Evolutionary conservation across 2,329 filamentous ascomycete genomes (phyloP), one percentile per base, ranked within the genome.

Genomic region (Chaetomiaceae sp.): DNA sequence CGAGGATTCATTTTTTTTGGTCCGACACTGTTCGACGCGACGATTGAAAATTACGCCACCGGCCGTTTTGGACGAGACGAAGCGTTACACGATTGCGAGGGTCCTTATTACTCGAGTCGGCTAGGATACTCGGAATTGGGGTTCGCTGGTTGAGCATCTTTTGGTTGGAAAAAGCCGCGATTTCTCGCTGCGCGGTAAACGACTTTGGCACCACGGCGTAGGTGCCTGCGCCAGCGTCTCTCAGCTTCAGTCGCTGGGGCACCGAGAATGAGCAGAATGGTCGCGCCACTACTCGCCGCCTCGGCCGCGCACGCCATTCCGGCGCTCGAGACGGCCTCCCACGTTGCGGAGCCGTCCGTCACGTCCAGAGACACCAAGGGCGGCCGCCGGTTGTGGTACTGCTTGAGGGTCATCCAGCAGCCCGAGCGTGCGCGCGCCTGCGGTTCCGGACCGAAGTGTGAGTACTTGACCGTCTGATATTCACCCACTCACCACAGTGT

Each of bases 371-470:
- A 77, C 43, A 95, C 88, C 34, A 81, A 81, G 58, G 83, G 85
- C 58, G 87, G 87, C 52, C 81, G 86, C 57, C 81, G 75, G 53
- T 77, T 96, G 56, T 88, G 81, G 62, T 97, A 97, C 67, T 75
- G 78, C 54, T 73, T 97, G 65, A 81, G 79, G 49, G 89, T 97
- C 46, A 83, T 96, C 58, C 93, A 98, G 68, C 88, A 97, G 65
- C 93, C 93, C 17, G 86, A 95, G 69, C 86, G 90, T 60, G 91
- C 93, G 40, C 80, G 93, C 72, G 93, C 93, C 45, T 98, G 93
- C 66, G 93, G 93, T 60, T 90, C 89, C 45, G 93, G 93, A 50
- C 88, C 88, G 44, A 97, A 97, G 71, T 95, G 88, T 95, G 75
- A 68, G 84, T 58, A 9, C 6, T 9, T 9, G 22, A 24, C 5